These are phyloP conservation scores for Solanum pimpinellifolium DNA, from an alignment of 257 asterid species.

Conservation along the genomic window DNA sequence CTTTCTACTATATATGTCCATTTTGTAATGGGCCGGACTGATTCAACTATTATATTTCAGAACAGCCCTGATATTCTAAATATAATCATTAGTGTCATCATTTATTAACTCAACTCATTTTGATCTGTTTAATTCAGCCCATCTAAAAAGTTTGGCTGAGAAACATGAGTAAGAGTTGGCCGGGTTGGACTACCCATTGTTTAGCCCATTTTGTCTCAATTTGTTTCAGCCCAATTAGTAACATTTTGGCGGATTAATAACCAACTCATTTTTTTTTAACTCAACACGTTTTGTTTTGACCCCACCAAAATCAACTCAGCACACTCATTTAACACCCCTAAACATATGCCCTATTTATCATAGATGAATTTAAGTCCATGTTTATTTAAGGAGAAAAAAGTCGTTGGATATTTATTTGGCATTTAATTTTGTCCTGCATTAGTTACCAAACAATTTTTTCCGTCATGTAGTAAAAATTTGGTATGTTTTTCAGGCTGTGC, in stretches of 20 bases:
- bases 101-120: neutral
- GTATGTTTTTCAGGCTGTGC: neutral
- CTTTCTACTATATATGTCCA: too few relatives aligned
- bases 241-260: neutral
- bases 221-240: neutral
- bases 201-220: neutral
- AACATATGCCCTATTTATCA: neutral
- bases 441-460: neutral
- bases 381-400: neutral
- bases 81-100: neutral
- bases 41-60: too few relatives aligned
- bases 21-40: too few relatives aligned
- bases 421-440: neutral
- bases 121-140: neutral
- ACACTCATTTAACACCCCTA: neutral
- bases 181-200: neutral
- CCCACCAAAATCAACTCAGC: neutral
- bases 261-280: neutral
- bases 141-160: too few relatives aligned
- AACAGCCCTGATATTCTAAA: too few relatives aligned
- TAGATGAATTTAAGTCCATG: neutral
- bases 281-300: neutral
- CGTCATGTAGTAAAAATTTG: neutral
- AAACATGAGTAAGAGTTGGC: too few relatives aligned
- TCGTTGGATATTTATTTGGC: neutral